Base-by-base conservation (phyloP, 495 filamentous ascomycete species). In the Corynascus novoguineensis region DNA sequence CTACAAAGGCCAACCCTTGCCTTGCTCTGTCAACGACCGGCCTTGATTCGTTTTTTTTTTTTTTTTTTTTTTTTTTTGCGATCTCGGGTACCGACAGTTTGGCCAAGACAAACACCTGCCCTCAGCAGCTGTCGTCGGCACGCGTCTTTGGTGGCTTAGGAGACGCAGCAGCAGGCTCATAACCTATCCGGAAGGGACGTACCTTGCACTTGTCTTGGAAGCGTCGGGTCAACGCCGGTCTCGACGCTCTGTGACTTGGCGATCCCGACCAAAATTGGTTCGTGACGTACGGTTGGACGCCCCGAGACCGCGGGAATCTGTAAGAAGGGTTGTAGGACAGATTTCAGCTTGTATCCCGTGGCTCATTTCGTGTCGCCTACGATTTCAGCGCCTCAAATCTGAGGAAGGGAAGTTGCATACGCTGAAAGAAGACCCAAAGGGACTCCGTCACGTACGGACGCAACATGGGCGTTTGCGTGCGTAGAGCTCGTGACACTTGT, bases 331-430 rank as follows among this genome's bases (percentile, higher is more conserved):
- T 24, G 50, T 53, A 14, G 57, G 51, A 58, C 48, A 35, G 32
- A 11, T 15, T 50, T 58, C 55, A 54, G 57, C 57, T 59, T 32
- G 49, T 42, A n/a, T n/a, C n/a, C n/a, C n/a, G n/a, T n/a, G n/a
- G n/a, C 41, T 52, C 38, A 15, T 44, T 19, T 37, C 10, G 3
- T 58, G 32, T 21, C 51, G 11, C 15, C 47, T 38, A 51, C 34
- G 21, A 21, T 28, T 32, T n/a, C 44, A 38, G 27, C 21, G 29
- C 46, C 24, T 28, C 8, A 15, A 27, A 19, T n/a, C 14, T 21
- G 40, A 25, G 22, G 24, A 45, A 37, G 46, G 19, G 29, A 45
- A 19, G 17, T 38, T 15, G 31, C 55, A 52, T 50, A 47, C 7
- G 38, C 34, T 11, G 40, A 46, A 24, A 29, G 8, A n/a, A 40